phyloP scores from a whole-genome alignment of 148 eudicot species.

The Cornus suecica region DNA sequence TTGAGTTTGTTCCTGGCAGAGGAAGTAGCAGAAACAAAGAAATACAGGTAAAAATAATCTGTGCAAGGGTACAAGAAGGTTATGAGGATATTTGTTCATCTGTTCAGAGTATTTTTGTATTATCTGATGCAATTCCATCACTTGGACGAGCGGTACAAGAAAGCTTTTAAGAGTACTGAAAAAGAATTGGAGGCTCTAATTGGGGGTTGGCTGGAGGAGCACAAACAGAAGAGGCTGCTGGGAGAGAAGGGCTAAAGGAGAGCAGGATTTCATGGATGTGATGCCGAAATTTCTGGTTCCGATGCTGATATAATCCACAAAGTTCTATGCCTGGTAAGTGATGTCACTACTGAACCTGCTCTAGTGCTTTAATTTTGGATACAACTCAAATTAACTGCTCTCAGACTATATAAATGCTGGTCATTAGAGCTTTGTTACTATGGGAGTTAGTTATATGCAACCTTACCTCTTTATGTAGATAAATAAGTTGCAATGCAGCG shows the following conservation, averaged over 20 bases:
- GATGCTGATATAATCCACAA: conserved; percentile 7
- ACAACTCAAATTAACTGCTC: no score
- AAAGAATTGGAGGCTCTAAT: not conserved
- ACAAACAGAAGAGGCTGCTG: not conserved
- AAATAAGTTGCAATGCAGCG: no score
- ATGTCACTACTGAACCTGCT: not conserved
- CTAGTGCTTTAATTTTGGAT: no score
- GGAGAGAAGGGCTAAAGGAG: not conserved
- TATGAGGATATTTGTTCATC: not conserved
- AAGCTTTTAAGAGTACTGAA: conserved; percentile 6
- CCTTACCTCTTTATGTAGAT: no score
- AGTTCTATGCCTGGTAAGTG: conserved; percentile 8
- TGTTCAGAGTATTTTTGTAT: not conserved
- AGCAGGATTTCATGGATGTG: conserved; percentile 8
- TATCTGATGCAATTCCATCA: not conserved
- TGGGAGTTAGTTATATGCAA: no score
- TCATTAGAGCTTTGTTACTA: no score
- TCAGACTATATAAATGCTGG: no score
- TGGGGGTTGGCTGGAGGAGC: not conserved
- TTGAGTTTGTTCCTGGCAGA: conserved; percentile 2
- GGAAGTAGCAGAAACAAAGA: conserved; percentile 5
- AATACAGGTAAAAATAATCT: conserved; percentile 10
- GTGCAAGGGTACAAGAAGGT: not conserved
- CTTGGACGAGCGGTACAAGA: not conserved
- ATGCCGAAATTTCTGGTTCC: not conserved